phyloP scores from a whole-genome alignment of 192 early-diverging fungal genomes.

The Spinellus fusiger region DNA sequence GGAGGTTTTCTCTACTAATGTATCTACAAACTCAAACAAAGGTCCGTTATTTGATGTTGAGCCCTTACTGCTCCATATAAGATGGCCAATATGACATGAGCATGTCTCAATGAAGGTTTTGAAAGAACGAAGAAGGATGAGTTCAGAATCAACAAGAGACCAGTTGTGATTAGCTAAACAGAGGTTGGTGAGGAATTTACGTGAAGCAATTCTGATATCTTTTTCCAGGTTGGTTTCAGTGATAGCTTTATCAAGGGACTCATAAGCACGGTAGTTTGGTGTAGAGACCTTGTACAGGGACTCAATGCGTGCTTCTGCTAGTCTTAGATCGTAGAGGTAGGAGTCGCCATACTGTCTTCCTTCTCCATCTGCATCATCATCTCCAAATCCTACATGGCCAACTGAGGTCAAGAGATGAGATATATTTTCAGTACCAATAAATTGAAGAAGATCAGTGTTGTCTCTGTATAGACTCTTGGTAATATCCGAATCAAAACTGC shows the following conservation, averaged over 20 bases:
- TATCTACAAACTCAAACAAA: constrained; percentile 1
- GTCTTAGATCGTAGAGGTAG: constrained; percentile 26
- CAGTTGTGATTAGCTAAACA: constrained; percentile 20
- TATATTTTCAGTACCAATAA: not conserved
- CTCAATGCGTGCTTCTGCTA: constrained; percentile 9
- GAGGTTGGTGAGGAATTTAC: constrained; percentile 1
- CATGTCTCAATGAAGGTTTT: constrained; percentile 25
- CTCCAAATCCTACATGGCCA: constrained; percentile 7
- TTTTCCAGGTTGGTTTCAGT: not conserved
- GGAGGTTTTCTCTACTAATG: not conserved
- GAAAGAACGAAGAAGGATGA: constrained; percentile 28
- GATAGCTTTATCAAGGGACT: not conserved
- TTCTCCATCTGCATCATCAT: constrained; percentile 19
- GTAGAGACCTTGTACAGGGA: not conserved
- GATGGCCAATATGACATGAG: constrained; percentile 10
- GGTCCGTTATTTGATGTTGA: not conserved
- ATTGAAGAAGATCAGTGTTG: not conserved
- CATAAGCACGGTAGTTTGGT: not conserved
- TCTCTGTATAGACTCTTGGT: not conserved
- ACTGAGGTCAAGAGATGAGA: not conserved
- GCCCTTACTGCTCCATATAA: constrained; percentile 11
- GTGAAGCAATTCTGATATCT: not conserved
- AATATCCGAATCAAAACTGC: not conserved
- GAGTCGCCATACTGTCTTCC: constrained; percentile 29
- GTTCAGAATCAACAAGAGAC: constrained; percentile 24